Evolutionary conservation across 2,329 filamentous ascomycete species (phyloP).

Genomic region (Grosmannia penicillata): DNA sequence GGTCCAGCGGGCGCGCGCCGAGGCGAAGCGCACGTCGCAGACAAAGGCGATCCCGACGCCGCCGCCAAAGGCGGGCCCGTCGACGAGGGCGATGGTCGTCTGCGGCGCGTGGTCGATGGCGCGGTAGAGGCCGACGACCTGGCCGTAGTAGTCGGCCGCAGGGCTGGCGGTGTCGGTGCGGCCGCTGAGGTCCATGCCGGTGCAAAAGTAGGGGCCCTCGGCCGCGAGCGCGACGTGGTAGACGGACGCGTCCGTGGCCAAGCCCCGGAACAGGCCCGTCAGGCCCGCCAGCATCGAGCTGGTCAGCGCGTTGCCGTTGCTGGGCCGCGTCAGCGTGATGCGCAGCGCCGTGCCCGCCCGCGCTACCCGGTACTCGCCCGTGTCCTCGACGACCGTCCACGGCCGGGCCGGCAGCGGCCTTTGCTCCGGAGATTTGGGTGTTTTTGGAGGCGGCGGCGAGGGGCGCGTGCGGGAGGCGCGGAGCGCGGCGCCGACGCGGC

Average conservation of each 20-base stretch:
- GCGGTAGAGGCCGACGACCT: not conserved
- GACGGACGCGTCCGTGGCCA: not conserved
- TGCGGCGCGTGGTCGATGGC: not conserved
- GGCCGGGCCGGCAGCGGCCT: not conserved
- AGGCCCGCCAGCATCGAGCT: not conserved
- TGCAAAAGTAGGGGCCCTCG: not conserved
- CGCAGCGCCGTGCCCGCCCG: not conserved
- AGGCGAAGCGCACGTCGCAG: not conserved
- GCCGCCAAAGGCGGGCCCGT: slow-evolving; percentile 2
- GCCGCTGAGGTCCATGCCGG: slow-evolving; percentile 1
- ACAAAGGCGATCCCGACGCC: slow-evolving; percentile 1
- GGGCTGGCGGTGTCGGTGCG: not conserved
- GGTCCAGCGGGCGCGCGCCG: not conserved
- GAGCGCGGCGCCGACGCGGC: not conserved
- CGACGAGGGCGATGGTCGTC: not conserved
- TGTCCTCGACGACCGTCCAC: not conserved
- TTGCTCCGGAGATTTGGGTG: no score
- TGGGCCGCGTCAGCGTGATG: not conserved
- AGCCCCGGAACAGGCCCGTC: not conserved
- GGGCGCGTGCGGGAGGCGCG: no score
- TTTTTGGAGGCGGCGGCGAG: no score
- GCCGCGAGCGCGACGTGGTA: not conserved
- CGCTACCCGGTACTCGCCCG: not conserved
- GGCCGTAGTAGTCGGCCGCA: not conserved
- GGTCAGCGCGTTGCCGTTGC: slow-evolving; percentile 1